phyloP scores from a whole-genome alignment of 2,329 filamentous ascomycete genomes.

The Neopestalotiopsis clavispora region DNA sequence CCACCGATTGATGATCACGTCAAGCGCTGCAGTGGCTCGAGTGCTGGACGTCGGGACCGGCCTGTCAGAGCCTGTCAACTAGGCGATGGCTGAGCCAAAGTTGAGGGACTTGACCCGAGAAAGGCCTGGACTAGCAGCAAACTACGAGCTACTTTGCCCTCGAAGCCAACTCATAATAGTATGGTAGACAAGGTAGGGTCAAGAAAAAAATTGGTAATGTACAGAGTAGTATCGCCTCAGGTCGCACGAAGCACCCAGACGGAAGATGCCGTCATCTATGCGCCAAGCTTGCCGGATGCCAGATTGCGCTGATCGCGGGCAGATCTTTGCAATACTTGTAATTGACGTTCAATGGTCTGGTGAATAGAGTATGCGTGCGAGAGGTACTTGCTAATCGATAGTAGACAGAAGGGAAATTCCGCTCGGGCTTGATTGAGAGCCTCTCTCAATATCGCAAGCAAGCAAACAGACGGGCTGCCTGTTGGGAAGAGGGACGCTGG shows the following conservation, averaged over 20 bases:
- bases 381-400: background rate
- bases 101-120: too few species aligned
- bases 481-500: background rate
- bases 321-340: background rate
- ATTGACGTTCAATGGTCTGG: background rate
- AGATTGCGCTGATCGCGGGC: slow-evolving; percentile 1
- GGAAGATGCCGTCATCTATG: slow-evolving; percentile 1
- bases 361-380: background rate
- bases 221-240: too few species aligned
- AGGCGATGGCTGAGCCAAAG: background rate
- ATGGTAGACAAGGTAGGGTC: too few species aligned
- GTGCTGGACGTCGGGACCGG: background rate
- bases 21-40: background rate
- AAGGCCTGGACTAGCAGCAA: too few species aligned
- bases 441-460: background rate
- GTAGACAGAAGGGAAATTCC: background rate
- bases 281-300: background rate
- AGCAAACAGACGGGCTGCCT: background rate
- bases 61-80: background rate
- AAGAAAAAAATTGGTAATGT: too few species aligned
- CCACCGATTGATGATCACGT: slow-evolving; percentile 8
- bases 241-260: background rate
- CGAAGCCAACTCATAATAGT: too few species aligned
- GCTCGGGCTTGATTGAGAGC: background rate
- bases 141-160: too few species aligned